Conservation (phyloP, 2,329 filamentous ascomycete genomes). For the Aspergillus piperis region DNA sequence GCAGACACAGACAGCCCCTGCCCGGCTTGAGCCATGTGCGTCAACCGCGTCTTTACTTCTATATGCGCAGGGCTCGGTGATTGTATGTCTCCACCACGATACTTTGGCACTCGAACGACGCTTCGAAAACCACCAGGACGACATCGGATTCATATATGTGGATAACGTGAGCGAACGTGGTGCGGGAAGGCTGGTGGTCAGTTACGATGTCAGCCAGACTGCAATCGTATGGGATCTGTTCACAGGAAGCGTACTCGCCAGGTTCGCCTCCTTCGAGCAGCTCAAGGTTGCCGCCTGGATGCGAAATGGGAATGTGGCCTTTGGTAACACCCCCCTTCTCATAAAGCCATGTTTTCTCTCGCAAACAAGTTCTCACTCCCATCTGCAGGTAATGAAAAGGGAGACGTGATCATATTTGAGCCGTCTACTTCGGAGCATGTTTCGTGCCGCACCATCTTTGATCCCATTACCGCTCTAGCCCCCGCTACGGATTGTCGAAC, state of each 20-base stretch:
- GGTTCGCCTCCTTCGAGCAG: slow-evolving; percentile 90
- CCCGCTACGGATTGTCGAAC: slow-evolving; percentile 87
- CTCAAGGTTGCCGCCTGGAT: slow-evolving; percentile 89
- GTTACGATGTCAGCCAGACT: slow-evolving; percentile 86
- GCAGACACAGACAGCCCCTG: slow-evolving; percentile 33
- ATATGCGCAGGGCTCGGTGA: slow-evolving; percentile 77
- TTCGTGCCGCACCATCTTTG: slow-evolving; percentile 87
- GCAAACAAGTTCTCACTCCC: too few species aligned
- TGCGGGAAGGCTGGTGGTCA: slow-evolving; percentile 82
- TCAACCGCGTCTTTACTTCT: slow-evolving; percentile 89
- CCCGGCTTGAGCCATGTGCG: slow-evolving; percentile 78
- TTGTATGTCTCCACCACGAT: slow-evolving; percentile 90
- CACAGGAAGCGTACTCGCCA: slow-evolving; percentile 83
- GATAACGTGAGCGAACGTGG: slow-evolving; percentile 90
- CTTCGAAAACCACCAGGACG: slow-evolving; percentile 80
- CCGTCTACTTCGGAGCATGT: slow-evolving; percentile 90
- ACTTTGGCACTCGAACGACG: slow-evolving; percentile 84
- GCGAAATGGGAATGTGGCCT: slow-evolving; percentile 93
- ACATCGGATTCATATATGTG: slow-evolving; percentile 80
- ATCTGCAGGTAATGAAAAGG: slow-evolving; percentile 77
- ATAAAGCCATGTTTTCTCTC: slow-evolving; percentile 4
- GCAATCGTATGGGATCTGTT: slow-evolving; percentile 97
- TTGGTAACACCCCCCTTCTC: slow-evolving; percentile 63
- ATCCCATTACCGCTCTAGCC: slow-evolving; percentile 90
- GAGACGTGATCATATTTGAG: slow-evolving; percentile 92